Base-by-base conservation (phyloP, 805 yeast species). In the Teunomyces cretensis region DNA sequence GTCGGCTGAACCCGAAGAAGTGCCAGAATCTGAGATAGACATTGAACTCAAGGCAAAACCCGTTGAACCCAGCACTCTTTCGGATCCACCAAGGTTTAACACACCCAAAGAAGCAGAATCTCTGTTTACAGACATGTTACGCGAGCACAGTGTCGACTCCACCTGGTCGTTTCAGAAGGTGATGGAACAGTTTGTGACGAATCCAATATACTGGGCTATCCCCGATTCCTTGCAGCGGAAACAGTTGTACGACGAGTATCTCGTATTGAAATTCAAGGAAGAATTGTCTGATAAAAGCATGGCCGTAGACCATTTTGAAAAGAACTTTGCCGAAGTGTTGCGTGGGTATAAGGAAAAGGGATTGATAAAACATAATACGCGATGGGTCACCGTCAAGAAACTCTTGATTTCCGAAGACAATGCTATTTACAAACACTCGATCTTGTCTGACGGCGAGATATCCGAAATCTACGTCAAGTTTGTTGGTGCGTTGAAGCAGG, bases 161-260 rank as follows among this genome's bases (percentile, higher is more conserved):
- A 76, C 85, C 0, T 86, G 92, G 91, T 76, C 94, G 0, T 88
- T 88, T 62, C 79, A 76, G 40, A 70, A 70, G 46, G 84, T 86
- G 1, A 80, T 89, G 65, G 75, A 78, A 16, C 64, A 66, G 13
- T 78, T 85, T 46, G 74, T 85, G 13, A 59, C 56, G 2, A 83
- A 84, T 51, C 79, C 83, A 1, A 68, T 82, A 12, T 90, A 87
- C 56, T 86, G 92, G 91, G 62, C 72, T 5, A 63, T 88, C 2
- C 65, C 70, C 4, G 87, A 85, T 56, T 75, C 96, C 0, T 54
- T 83, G 13, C 67, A 72, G 50, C 76, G 91, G 44, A 80, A 81
- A 52, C 67, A 68, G 19, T 59, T 80, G 17, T 89, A 83, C 63
- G 94, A 88, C 42, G 80, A 80, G 30, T 87, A 78, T 56, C 62